Evolutionary conservation across 2,329 filamentous ascomycete genomes (phyloP).

Genomic region (Cladophialophora carrionii): DNA sequence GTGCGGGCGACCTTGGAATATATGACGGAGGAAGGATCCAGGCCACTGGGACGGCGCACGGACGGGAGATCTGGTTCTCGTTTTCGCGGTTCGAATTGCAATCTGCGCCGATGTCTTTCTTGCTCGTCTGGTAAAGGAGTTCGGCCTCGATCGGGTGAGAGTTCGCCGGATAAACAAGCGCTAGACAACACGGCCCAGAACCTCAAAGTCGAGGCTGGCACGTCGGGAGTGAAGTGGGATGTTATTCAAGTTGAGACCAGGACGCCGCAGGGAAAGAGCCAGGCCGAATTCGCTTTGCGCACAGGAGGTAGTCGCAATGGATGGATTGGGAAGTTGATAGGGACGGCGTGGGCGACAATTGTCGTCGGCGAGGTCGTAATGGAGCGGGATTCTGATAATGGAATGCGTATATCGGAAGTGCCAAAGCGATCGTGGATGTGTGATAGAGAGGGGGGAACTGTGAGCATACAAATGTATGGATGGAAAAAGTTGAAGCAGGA

Average conservation of each 20-base stretch:
- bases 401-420: constrained; percentile 18
- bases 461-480: constrained; percentile 21
- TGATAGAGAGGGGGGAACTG: constrained; percentile 21
- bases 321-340: constrained; percentile 20
- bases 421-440: constrained; percentile 12
- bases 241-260: constrained; percentile 11
- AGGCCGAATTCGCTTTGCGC: constrained; percentile 2
- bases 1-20: constrained; percentile 6
- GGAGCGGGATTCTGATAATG: constrained; percentile 1
- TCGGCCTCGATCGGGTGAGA: background rate
- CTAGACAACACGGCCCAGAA: background rate
- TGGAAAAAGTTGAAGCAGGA: constrained; percentile 22
- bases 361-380: constrained; percentile 4
- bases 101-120: constrained; percentile 8
- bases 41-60: constrained; percentile 14
- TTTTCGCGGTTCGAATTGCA: constrained; percentile 9
- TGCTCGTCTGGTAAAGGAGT: constrained; percentile 4
- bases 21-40: constrained; percentile 8
- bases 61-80: constrained; percentile 4
- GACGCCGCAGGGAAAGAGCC: background rate
- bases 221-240: constrained; percentile 7
- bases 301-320: constrained; percentile 8
- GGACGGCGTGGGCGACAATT: constrained; percentile 4
- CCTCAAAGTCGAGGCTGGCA: constrained; percentile 4
- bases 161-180: background rate